Conservation (phyloP, 2,329 filamentous ascomycete species). For the Phialophora tarda region DNA sequence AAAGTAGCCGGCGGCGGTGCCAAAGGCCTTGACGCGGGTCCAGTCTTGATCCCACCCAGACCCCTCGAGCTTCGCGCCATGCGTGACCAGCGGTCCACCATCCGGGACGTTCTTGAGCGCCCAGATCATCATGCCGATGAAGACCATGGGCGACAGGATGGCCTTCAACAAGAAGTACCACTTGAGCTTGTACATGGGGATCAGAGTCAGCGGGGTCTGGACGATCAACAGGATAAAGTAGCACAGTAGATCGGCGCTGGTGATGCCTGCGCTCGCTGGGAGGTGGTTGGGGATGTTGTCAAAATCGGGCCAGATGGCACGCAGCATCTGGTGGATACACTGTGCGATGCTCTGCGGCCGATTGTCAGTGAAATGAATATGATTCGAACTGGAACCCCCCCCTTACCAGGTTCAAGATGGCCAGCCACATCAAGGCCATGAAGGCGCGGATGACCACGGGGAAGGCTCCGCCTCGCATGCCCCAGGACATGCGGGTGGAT, state of each 20-base stretch:
- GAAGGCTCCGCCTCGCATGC: conserved; percentile 6
- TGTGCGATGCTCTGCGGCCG: too few species aligned
- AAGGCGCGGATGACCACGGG: conserved; percentile 24
- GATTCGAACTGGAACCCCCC: conserved; percentile 57
- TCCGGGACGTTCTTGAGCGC: conserved; percentile 5
- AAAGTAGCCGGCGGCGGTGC: conserved; percentile 1
- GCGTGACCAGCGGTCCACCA: conserved; percentile 31
- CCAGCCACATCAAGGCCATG: conserved; percentile 8
- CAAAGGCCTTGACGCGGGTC: conserved; percentile 31
- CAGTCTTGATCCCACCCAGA: conserved; percentile 41
- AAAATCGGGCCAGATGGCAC: conserved; percentile 54
- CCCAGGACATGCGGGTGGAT: background rate
- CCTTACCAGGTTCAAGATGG: conserved; percentile 49
- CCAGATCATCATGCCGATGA: conserved; percentile 36
- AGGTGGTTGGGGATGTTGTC: conserved; percentile 41
- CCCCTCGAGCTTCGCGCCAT: conserved; percentile 25
- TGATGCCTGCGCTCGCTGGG: conserved; percentile 38
- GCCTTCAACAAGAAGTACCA: conserved; percentile 39
- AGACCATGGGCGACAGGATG: conserved; percentile 35
- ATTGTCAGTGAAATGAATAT: too few species aligned
- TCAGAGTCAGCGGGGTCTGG: conserved; percentile 38
- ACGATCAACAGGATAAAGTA: conserved; percentile 36
- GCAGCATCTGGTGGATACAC: background rate
- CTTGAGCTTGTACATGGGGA: conserved; percentile 37
- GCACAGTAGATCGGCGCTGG: conserved; percentile 38